Evolutionary conservation across 495 filamentous ascomycete genomes (phyloP), one percentile per base, ranked within the genome.

Genomic region (Pseudevernia furfuracea): DNA sequence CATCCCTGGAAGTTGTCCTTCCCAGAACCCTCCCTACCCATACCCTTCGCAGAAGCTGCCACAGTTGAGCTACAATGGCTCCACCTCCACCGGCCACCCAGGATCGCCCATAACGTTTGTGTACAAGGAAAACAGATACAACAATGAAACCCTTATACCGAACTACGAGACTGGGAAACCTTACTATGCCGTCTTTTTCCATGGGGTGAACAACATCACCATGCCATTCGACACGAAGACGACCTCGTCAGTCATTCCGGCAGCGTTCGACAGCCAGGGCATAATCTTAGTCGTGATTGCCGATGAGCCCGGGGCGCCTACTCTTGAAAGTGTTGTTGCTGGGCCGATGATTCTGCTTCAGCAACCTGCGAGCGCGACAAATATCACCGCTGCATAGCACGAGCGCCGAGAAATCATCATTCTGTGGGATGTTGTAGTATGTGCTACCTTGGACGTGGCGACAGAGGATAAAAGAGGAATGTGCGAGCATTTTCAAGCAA

Each of bases 21-120:
- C 9, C 9, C 32, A 49, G 14, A 61, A 61, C 19, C 59, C 59
- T 9, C 32, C n/a, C 21, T 61, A 61, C 8, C 59, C 59, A 32
- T 49, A 61, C 44, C 59, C 59, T 28, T 36, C 44, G 3, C 59
- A 61, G 32, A 25, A 61, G 11, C 41, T 61, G 15, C 59, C 59
- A 15, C 59, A 61, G 36, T 17, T 61, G 30, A 37, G 6, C 44
- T 61, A 61, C 44, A 52, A 61, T 44, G n/a, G 17, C 10, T 48
- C 41, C 32, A 52, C 59, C 11, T 61, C 59, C 6, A 61, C 59
- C 9, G 59, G 59, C 32, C 59, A 61, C 37, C 59, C 59, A 34
- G 59, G 59, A 52, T 61, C 59, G n/a, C 44, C 59, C 7, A 61
- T 61, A 32, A 61, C 59, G 9, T 61, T 61, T 32, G 44, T 61